A percentile compares a stretch with the other conserved stretches of the same genome.
phyloP scores from a whole-genome alignment of 129 eudicot species.

The Chrysanthemum seticuspe region DNA sequence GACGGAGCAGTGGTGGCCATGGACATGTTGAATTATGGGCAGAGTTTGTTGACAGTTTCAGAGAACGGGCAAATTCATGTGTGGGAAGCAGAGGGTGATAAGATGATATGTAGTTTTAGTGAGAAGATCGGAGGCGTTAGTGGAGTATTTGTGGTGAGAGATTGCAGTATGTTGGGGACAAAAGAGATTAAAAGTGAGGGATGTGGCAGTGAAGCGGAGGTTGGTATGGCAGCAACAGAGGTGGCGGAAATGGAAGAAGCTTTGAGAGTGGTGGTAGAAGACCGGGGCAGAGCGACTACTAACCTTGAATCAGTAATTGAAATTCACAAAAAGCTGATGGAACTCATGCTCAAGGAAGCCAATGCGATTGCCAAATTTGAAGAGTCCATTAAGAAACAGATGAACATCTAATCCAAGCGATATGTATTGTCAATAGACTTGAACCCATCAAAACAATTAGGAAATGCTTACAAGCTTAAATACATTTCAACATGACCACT shows the following conservation, averaged over 20 bases:
- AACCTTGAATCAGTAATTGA: slow-evolving; percentile 34
- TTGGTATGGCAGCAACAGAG: slow-evolving; percentile 17
- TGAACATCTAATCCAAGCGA: not conserved
- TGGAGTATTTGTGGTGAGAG: slow-evolving; percentile 34
- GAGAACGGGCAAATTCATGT: slow-evolving; percentile 38
- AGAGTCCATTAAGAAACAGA: slow-evolving; percentile 5
- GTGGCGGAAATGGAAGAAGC: slow-evolving; percentile 22
- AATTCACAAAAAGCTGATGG: slow-evolving; percentile 32
- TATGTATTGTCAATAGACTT: not conserved
- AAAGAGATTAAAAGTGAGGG: not conserved
- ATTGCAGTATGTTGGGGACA: slow-evolving; percentile 18
- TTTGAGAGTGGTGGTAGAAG: slow-evolving; percentile 22
- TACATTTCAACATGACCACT: too few relatives aligned
- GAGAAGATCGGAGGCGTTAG: slow-evolving; percentile 28
- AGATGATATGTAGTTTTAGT: slow-evolving; percentile 26
- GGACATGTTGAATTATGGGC: slow-evolving; percentile 27
- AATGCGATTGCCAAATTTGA: slow-evolving; percentile 25
- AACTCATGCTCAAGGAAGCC: slow-evolving; percentile 43
- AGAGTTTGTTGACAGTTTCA: slow-evolving; percentile 28
- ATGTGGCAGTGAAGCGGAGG: slow-evolving; percentile 10
- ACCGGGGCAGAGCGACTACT: slow-evolving; percentile 18
- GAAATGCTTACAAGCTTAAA: too few relatives aligned
- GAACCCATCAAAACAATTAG: not conserved
- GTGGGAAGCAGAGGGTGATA: slow-evolving; percentile 34
- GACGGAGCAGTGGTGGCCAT: slow-evolving; percentile 33